Conservation (phyloP, 129 eudicot species). For the Kitagawia praeruptora region DNA sequence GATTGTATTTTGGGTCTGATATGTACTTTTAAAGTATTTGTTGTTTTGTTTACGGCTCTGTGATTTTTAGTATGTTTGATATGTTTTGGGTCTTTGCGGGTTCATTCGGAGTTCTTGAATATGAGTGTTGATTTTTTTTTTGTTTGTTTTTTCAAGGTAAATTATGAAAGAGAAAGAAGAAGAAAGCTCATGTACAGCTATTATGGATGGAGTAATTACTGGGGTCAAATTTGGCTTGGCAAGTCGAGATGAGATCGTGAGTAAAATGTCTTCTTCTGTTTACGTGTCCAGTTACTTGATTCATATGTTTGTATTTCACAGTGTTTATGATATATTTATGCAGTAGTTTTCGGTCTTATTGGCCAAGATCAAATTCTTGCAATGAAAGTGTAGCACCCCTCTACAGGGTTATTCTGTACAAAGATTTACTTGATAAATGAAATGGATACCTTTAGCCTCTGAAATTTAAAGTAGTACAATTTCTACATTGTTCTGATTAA, state of each 20-base stretch:
- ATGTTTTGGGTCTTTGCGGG: neutral
- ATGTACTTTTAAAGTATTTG: neutral
- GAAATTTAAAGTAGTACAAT: neutral
- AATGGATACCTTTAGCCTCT: neutral
- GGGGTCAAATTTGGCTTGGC: conserved; percentile 71
- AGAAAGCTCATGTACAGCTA: conserved; percentile 36
- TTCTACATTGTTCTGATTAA: neutral
- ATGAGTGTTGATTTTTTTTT: neutral
- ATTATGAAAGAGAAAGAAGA: conserved; percentile 48
- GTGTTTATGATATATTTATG: neutral
- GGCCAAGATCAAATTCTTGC: neutral
- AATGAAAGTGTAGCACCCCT: neutral
- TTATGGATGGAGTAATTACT: conserved; percentile 54
- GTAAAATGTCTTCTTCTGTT: conserved; percentile 17
- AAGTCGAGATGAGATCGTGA: conserved; percentile 75
- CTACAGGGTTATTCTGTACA: neutral
- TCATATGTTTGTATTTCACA: neutral
- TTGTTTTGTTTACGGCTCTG: no score
- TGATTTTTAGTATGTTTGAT: no score
- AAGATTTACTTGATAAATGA: neutral
- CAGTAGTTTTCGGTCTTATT: neutral
- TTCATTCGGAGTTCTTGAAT: neutral
- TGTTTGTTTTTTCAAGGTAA: conserved; percentile 11
- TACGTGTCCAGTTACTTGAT: neutral
- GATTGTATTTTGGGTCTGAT: neutral